Evolutionary conservation across 2,329 filamentous ascomycete genomes (phyloP), one percentile per base, ranked within the genome.

Genomic region (Trichoderma atroviride): DNA sequence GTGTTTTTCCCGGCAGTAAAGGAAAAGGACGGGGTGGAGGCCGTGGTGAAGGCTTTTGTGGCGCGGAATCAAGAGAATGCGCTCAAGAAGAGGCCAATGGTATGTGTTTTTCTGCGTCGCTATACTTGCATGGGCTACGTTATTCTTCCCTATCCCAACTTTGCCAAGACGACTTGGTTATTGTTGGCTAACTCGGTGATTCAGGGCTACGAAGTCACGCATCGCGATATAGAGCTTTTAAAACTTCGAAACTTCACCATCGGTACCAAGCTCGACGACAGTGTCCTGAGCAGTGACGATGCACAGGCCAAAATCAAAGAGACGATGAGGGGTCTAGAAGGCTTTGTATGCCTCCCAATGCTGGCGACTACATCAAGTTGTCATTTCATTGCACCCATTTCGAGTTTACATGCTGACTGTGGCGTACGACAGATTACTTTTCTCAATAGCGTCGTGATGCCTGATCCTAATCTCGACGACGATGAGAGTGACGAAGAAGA

Each of bases 1-100:
- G 85, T 84, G 6, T 94, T 94, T 77, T 85, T 95, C 59, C 85
- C 86, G 3, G 70, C 73, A 19, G 72, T 77, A 11, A 74, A 77
- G 58, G 68, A 67, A 4, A 70, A 70, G 2, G 83, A 84, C 4
- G 74, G 72, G 13, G 73, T 74, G 4, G 84, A 87, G 71, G 87
- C 87, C 60, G 89, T 85, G 22, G 79, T 96, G 5, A 85, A 87
- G 72, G 91, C 91, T 0, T 97, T 97, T 79, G 85, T 87, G 27
- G 84, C 83, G 55, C 83, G 85, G 73, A 97, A 97, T 75, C 82
- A 87, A 72, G 88, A 89, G 70, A 91, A 88, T 71, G 93, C 93
- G 16, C 83, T 97, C 62, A 97, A 96, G 84, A 95, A 88, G 47
- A 90, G 91, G 76, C 94, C 94, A 5, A 95, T 94, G 88, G 93